These are phyloP conservation scores for Senna tora DNA, from an alignment of 306 rosid species.

Conservation along the genomic window DNA sequence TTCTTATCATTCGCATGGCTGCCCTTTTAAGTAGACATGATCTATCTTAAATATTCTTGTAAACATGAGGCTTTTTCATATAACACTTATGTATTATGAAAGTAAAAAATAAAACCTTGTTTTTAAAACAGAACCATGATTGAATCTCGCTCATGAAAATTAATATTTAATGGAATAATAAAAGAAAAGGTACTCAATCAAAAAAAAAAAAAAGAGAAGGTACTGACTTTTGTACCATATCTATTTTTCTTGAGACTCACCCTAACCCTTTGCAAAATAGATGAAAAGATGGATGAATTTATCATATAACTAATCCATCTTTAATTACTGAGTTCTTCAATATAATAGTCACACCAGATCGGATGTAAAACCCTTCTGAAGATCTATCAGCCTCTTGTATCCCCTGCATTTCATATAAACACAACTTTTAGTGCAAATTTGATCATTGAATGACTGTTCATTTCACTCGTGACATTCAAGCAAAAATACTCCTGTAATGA, in stretches of 20 bases:
- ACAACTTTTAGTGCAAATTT: slow-evolving; percentile 2
- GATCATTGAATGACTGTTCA: not conserved
- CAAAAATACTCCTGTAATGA: not conserved
- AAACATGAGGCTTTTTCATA: not conserved
- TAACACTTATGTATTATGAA: not conserved
- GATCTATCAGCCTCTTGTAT: slow-evolving; percentile 80
- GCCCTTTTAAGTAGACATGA: too few relatives aligned
- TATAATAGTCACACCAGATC: slow-evolving; percentile 63
- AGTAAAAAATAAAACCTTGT: not conserved
- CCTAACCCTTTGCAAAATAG: slow-evolving; percentile 25
- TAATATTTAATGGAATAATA: too few relatives aligned
- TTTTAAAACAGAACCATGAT: not conserved
- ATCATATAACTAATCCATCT: slow-evolving; percentile 60
- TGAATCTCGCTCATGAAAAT: not conserved
- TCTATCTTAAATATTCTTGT: too few relatives aligned
- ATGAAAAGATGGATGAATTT: slow-evolving; percentile 5
- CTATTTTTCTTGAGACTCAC: slow-evolving; percentile 27
- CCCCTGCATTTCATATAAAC: slow-evolving; percentile 49
- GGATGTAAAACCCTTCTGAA: slow-evolving; percentile 71
- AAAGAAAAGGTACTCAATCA: too few relatives aligned
- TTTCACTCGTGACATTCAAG: not conserved
- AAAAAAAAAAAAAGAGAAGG: too few relatives aligned
- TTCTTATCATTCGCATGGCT: not conserved
- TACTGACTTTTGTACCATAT: too few relatives aligned
- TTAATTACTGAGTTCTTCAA: slow-evolving; percentile 58